Conservation (phyloP, 1,284 basidiomycete species). For the Stygiomarasmius scandens region DNA sequence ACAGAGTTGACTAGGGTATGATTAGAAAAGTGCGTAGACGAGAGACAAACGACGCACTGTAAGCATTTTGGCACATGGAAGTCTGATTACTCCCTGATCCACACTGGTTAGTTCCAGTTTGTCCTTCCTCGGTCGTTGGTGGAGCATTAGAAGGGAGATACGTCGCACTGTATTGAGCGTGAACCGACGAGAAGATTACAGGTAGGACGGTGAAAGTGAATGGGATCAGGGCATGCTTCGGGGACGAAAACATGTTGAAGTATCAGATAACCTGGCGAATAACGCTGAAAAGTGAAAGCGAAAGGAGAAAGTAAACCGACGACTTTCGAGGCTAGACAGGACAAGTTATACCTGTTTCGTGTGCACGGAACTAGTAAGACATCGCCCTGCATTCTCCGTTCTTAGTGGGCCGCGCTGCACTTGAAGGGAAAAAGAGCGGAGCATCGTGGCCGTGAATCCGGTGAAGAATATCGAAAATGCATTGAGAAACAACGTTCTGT, state of each 20-base stretch:
- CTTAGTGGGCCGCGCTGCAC: background rate
- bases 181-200: background rate
- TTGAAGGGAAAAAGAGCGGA: background rate
- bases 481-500: too few species aligned
- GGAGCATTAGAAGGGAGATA: slow-evolving; percentile 51
- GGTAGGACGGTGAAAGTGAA: background rate
- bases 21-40: slow-evolving; percentile 7
- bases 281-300: too few species aligned
- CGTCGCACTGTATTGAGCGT: slow-evolving; percentile 45
- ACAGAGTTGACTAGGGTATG: slow-evolving; percentile 55
- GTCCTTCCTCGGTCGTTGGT: slow-evolving; percentile 57
- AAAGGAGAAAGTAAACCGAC: too few species aligned
- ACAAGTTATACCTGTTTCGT: background rate
- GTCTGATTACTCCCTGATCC: slow-evolving; percentile 57
- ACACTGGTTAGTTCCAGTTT: slow-evolving; percentile 68
- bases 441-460: background rate
- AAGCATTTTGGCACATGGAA: slow-evolving; percentile 69
- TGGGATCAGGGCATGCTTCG: background rate
- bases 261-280: too few species aligned
- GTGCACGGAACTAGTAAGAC: background rate
- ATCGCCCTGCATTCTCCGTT: background rate
- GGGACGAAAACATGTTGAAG: background rate
- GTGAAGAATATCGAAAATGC: background rate
- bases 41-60: slow-evolving; percentile 37
- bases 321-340: too few species aligned